phyloP scores from a whole-genome alignment of 2,329 filamentous ascomycete species.

The Alternaria sp. region DNA sequence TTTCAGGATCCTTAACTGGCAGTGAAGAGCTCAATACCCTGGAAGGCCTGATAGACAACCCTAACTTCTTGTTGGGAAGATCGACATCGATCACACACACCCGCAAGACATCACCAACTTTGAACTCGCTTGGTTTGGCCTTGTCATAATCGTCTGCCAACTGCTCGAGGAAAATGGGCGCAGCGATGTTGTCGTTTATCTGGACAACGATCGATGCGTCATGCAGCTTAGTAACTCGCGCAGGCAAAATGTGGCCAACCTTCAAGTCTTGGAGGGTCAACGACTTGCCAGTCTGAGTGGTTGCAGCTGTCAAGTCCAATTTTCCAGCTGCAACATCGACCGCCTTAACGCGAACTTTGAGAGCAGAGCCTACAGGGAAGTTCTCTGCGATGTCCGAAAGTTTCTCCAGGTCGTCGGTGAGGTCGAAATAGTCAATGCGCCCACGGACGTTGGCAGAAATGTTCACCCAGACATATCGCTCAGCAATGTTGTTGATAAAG shows the following conservation, averaged over 20 bases:
- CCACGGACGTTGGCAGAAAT: conserved; percentile 88
- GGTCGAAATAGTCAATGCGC: conserved; percentile 81
- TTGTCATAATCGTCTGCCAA: conserved; percentile 86
- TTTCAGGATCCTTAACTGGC: conserved; percentile 81
- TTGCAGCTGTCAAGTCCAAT: conserved; percentile 83
- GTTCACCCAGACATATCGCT: conserved; percentile 88
- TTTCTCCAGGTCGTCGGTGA: conserved; percentile 84
- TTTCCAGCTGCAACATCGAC: conserved; percentile 77
- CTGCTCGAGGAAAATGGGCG: conserved; percentile 82
- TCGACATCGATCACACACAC: conserved; percentile 88
- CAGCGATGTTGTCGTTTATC: conserved; percentile 81
- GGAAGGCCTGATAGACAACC: conserved; percentile 84
- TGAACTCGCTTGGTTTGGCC: conserved; percentile 76
- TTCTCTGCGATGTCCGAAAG: conserved; percentile 78
- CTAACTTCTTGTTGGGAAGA: conserved; percentile 81
- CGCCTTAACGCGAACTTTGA: conserved; percentile 79
- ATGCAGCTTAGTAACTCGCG: conserved; percentile 83
- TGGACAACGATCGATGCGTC: conserved; percentile 87
- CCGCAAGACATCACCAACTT: conserved; percentile 85
- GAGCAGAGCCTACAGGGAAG: conserved; percentile 89
- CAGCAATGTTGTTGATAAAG: conserved; percentile 88
- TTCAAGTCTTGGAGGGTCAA: conserved; percentile 77
- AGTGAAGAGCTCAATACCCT: conserved; percentile 88
- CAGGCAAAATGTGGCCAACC: conserved; percentile 82
- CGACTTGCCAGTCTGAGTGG: conserved; percentile 63